phyloP scores from a whole-genome alignment of 1,284 basidiomycete species.

The Fomitopsis palustris region DNA sequence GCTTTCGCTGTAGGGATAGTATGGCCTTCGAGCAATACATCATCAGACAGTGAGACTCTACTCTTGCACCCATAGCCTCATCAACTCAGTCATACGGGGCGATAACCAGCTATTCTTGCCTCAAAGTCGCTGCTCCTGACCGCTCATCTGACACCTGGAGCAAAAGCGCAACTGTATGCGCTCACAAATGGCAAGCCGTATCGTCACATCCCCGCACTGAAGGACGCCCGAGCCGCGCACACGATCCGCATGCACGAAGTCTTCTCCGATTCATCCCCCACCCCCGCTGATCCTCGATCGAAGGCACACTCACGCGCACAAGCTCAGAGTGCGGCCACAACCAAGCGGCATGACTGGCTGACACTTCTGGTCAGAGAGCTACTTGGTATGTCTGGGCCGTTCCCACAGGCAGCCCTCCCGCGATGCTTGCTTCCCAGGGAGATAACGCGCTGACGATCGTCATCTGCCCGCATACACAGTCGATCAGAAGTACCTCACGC shows the following conservation, averaged over 20 bases:
- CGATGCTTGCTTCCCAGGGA: slow-evolving; percentile 2
- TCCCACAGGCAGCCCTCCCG: slow-evolving; percentile 11
- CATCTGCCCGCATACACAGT: slow-evolving; percentile 39
- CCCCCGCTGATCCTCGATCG: slow-evolving; percentile 5
- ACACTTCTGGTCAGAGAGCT: slow-evolving; percentile 56
- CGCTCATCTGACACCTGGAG: slow-evolving; percentile 42
- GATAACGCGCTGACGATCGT: slow-evolving; percentile 4
- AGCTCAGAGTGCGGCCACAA: slow-evolving; percentile 24
- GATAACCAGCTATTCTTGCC: slow-evolving; percentile 44
- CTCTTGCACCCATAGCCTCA: slow-evolving; percentile 3
- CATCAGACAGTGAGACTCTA: slow-evolving; percentile 48
- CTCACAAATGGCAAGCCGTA: slow-evolving; percentile 41
- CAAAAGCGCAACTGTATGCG: slow-evolving; percentile 40
- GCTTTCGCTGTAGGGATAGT: slow-evolving; percentile 61
- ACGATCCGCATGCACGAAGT: slow-evolving; percentile 51
- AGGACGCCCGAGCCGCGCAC: slow-evolving; percentile 45
- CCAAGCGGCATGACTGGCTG: slow-evolving; percentile 63
- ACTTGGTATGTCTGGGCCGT: slow-evolving; percentile 43
- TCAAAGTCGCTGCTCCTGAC: slow-evolving; percentile 59
- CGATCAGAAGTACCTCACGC: slow-evolving; percentile 69
- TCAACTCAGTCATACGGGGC: slow-evolving; percentile 9
- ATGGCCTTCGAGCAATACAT: slow-evolving; percentile 66
- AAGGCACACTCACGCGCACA: slow-evolving; percentile 9
- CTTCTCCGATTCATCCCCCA: slow-evolving; percentile 6
- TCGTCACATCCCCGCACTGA: slow-evolving; percentile 46